A percentile compares a stretch with the other conserved stretches of the same genome.
These are phyloP conservation scores for Podila epicladia DNA, from an alignment of 192 early-diverging fungal genomes.

Conservation along the genomic window DNA sequence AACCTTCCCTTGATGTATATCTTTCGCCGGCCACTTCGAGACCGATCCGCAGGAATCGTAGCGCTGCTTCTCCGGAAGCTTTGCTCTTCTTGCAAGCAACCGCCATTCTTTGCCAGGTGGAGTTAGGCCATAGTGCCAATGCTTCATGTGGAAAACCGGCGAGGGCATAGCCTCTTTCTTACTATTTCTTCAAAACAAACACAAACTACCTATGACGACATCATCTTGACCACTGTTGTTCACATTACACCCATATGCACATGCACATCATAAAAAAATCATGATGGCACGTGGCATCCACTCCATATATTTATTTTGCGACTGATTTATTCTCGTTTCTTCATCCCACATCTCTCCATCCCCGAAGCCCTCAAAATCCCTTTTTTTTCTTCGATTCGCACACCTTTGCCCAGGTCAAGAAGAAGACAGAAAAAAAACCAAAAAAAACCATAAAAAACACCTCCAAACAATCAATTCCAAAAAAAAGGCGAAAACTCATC, in stretches of 20 bases:
- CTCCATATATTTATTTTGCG: neutral
- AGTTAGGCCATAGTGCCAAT: slow-evolving; percentile 54
- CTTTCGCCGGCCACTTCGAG: slow-evolving; percentile 53
- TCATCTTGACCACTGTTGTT: too few relatives aligned
- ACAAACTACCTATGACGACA: neutral
- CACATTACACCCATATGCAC: too few relatives aligned
- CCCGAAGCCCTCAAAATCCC: neutral
- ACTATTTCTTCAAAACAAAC: neutral
- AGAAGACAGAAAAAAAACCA: slow-evolving; percentile 3
- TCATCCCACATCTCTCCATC: slow-evolving; percentile 7
- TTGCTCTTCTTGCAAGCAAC: slow-evolving; percentile 43
- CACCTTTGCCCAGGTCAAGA: slow-evolving; percentile 30
- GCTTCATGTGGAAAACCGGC: slow-evolving; percentile 55
- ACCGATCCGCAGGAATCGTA: slow-evolving; percentile 47
- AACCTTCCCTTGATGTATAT: slow-evolving; percentile 48
- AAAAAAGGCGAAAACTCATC: too few relatives aligned
- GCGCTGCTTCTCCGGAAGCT: neutral
- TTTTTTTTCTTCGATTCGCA: slow-evolving; percentile 9
- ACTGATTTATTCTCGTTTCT: neutral
- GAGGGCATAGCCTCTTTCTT: slow-evolving; percentile 26
- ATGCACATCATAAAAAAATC: too few relatives aligned
- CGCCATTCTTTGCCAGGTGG: slow-evolving; percentile 57
- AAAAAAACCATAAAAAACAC: slow-evolving; percentile 10
- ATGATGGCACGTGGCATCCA: neutral
- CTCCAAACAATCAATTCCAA: too few relatives aligned